phyloP scores from a whole-genome alignment of 805 yeast species.

The Ogataea trehalophila region DNA sequence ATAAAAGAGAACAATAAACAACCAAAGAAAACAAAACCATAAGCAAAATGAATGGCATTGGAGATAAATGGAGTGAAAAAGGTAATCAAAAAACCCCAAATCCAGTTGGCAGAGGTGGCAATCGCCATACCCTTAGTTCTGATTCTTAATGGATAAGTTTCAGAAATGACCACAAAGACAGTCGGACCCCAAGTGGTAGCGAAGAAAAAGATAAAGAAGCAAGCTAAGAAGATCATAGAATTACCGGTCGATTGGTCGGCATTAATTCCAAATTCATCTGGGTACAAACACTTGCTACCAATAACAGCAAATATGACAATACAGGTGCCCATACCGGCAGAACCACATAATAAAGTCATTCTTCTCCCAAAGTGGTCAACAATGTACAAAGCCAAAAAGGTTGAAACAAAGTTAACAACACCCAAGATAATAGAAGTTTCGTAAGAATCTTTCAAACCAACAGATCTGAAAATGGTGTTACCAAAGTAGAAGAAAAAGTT shows the following conservation, averaged over 20 bases:
- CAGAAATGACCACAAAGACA: conserved; percentile 60
- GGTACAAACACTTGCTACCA: conserved; percentile 46
- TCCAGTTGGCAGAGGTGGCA: conserved; percentile 63
- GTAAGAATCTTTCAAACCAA: conserved; percentile 53
- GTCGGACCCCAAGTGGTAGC: conserved; percentile 78
- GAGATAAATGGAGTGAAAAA: conserved; percentile 56
- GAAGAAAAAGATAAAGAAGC: conserved; percentile 59
- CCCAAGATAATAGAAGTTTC: conserved; percentile 55
- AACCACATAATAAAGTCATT: conserved; percentile 43
- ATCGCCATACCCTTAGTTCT: conserved; percentile 59
- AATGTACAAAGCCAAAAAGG: conserved; percentile 46
- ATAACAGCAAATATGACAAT: conserved; percentile 56
- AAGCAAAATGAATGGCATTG: conserved; percentile 47
- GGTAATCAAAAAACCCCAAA: conserved; percentile 51
- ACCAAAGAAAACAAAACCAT: conserved; percentile 53
- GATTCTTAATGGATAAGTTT: conserved; percentile 62
- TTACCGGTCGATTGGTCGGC: conserved; percentile 49
- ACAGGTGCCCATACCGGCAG: conserved; percentile 49
- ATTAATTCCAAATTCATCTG: conserved; percentile 34
- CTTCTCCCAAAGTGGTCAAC: conserved; percentile 56
- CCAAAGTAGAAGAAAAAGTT: conserved; percentile 66
- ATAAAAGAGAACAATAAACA: conserved; percentile 50
- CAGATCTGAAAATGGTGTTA: conserved; percentile 52
- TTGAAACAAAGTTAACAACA: conserved; percentile 49
- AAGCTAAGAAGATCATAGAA: conserved; percentile 60